Evolutionary conservation across 2,329 filamentous ascomycete species (phyloP), one percentile per base, ranked within the genome.

Genomic region (Talaromyces rugulosus): DNA sequence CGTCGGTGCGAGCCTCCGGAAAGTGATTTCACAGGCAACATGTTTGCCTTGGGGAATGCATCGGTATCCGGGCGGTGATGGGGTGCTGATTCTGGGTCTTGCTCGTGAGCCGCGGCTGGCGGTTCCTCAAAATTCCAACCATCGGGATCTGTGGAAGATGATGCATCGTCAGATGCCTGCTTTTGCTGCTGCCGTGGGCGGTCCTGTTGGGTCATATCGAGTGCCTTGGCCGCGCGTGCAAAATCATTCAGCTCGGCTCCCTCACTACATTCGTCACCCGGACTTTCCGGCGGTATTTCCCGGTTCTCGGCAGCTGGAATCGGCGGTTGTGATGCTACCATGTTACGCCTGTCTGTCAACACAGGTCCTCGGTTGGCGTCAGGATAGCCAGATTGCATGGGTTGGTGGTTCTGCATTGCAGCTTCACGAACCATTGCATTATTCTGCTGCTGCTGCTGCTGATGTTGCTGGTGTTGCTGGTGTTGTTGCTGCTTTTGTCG

Each of bases 51-150:
- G 0, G 94, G 93, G 65, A 98, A 98, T 4, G 86, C 84, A 74
- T 97, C 94, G 0, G 89, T 95, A 71, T 97, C 94, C 1, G 92
- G 92, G 64, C 93, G 78, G 64, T 85, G 80, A 11, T 87, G 77
- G 75, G 88, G 66, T 70, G 81, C 79, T 1, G 80, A 70, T 59
- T 77, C 77, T 66, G 71, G 30, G 72, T 75, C 65, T 1, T 70
- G 66, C 56, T 75, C 75, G 53, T 84, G 77, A 47, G 57, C 14
- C 6, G 53, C 28, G 2, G 90, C 89, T 0, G 85, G 78, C 58
- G 79, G 69, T n/a, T 97, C 92, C 59, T 94, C 91, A 68, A 99
- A 99, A 70, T 96, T 93, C 95, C 95, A 99, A 8, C 85, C 91
- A 70, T 96, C 93, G 0, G 83, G 72, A 62, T 90, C 87, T 4